Evolutionary conservation across 495 filamentous ascomycete genomes (phyloP).

Genomic region (Penicillium lagena): DNA sequence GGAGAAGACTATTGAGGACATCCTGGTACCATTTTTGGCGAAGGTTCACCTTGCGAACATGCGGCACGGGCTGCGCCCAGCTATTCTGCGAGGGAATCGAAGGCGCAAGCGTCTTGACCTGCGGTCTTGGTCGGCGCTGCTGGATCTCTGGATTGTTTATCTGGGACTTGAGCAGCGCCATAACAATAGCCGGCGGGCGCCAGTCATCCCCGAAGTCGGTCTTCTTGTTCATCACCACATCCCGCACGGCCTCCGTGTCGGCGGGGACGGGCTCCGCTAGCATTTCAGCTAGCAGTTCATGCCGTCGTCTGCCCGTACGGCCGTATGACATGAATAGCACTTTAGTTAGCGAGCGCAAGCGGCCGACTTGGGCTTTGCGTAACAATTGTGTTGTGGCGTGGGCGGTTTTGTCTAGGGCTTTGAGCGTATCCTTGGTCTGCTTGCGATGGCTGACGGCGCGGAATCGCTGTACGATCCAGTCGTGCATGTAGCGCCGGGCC

Average conservation of each 20-base stretch:
- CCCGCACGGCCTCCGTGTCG: constrained; percentile 18
- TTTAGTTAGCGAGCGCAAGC: constrained; percentile 46
- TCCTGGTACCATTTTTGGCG: constrained; percentile 52
- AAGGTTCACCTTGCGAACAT: constrained; percentile 50
- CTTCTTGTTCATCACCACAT: constrained; percentile 9
- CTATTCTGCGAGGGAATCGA: constrained; percentile 52
- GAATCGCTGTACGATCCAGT: constrained; percentile 54
- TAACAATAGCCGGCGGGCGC: constrained; percentile 25
- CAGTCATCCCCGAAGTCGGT: constrained; percentile 24
- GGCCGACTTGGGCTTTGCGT: constrained; percentile 18
- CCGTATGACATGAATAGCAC: constrained; percentile 68
- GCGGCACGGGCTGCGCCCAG: constrained; percentile 55
- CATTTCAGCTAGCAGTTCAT: constrained; percentile 51
- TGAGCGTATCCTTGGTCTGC: background rate
- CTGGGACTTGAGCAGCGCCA: constrained; percentile 32
- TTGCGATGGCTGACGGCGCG: constrained; percentile 11
- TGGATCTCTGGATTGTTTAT: constrained; percentile 15
- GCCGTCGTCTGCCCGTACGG: constrained; percentile 60
- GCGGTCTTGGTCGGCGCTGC: constrained; percentile 16
- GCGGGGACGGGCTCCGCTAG: constrained; percentile 28
- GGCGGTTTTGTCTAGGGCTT: background rate
- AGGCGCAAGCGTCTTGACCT: constrained; percentile 36
- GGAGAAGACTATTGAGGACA: constrained; percentile 51
- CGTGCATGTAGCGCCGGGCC: constrained; percentile 53
- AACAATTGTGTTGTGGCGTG: constrained; percentile 13